Conservation (phyloP, 164 flowering plant species). For the Platanus orientalis region DNA sequence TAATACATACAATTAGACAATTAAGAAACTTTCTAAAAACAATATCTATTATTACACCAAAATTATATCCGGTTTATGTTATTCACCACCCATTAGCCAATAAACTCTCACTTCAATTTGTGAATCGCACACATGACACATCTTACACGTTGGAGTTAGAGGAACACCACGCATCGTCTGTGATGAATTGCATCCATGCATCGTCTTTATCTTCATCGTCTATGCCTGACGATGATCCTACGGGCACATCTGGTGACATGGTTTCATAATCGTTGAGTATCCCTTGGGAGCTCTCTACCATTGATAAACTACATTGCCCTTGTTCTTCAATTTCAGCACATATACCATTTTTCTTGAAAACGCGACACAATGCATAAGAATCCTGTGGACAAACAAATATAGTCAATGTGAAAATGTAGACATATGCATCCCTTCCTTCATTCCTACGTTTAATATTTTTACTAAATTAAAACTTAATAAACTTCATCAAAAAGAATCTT, state of each 20-base stretch:
- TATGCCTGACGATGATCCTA: conserved; percentile 48
- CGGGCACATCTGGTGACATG: conserved; percentile 60
- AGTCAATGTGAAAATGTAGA: no score
- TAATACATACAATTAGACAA: conserved; percentile 4
- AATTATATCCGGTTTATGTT: conserved; percentile 5
- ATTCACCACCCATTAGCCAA: not conserved
- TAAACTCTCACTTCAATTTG: conserved; percentile 24
- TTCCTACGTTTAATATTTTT: no score
- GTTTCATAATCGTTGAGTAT: conserved; percentile 44
- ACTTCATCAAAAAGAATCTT: no score
- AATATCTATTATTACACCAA: conserved; percentile 16
- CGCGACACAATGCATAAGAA: conserved; percentile 81
- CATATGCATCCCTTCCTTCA: no score
- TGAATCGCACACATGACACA: conserved; percentile 24
- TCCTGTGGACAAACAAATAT: conserved; percentile 36
- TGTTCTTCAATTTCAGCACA: conserved; percentile 55
- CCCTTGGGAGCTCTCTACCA: conserved; percentile 35
- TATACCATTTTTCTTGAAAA: conserved; percentile 84
- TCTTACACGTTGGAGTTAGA: conserved; percentile 26
- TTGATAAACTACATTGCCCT: conserved; percentile 40
- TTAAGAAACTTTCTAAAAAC: conserved; percentile 14
- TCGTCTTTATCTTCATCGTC: conserved; percentile 81
- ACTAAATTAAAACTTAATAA: no score
- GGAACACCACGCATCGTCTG: conserved; percentile 81
- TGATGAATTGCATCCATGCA: conserved; percentile 93